Evolutionary conservation across 192 early-diverging fungal genomes (phyloP).

Genomic region (Coemansia sp.): DNA sequence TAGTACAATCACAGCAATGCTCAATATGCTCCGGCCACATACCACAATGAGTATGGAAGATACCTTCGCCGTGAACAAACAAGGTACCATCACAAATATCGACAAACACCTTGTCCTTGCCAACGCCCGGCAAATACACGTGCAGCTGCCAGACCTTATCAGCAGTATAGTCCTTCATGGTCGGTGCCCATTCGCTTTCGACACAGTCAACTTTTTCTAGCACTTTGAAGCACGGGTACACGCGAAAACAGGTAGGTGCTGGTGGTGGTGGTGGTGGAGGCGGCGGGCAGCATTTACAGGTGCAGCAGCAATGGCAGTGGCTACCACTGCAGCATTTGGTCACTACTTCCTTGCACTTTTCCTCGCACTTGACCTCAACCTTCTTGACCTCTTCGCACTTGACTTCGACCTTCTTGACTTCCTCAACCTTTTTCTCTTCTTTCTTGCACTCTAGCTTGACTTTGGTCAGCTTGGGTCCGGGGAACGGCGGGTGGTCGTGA

Average conservation of each 20-base stretch:
- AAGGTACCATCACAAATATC: slow-evolving; percentile 37
- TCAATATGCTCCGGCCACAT: slow-evolving; percentile 55
- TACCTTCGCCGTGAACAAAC: slow-evolving; percentile 50
- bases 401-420: slow-evolving; percentile 10
- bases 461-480: slow-evolving; percentile 52
- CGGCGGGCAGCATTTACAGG: slow-evolving; percentile 22
- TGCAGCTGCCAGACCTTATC: slow-evolving; percentile 58
- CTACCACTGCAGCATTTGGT: slow-evolving; percentile 12
- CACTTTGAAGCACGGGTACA: slow-evolving; percentile 55
- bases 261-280: slow-evolving; percentile 36
- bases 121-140: slow-evolving; percentile 46
- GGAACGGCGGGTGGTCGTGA: slow-evolving; percentile 52
- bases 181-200: slow-evolving; percentile 46
- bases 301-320: slow-evolving; percentile 19
- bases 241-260: slow-evolving; percentile 30
- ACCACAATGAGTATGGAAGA: slow-evolving; percentile 55
- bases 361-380: slow-evolving; percentile 21
- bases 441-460: slow-evolving; percentile 50
- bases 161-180: slow-evolving; percentile 52
- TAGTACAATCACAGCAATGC: slow-evolving; percentile 55
- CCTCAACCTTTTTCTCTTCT: slow-evolving; percentile 18
- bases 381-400: slow-evolving; percentile 10
- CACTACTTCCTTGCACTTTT: slow-evolving; percentile 21
- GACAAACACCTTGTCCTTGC: slow-evolving; percentile 54
- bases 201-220: slow-evolving; percentile 37